Percentiles rank a stretch among this genome's conserved stretches.
Conservation (phyloP, 352 stramenopile genomes). For the Globisporangium megalacanthum region DNA sequence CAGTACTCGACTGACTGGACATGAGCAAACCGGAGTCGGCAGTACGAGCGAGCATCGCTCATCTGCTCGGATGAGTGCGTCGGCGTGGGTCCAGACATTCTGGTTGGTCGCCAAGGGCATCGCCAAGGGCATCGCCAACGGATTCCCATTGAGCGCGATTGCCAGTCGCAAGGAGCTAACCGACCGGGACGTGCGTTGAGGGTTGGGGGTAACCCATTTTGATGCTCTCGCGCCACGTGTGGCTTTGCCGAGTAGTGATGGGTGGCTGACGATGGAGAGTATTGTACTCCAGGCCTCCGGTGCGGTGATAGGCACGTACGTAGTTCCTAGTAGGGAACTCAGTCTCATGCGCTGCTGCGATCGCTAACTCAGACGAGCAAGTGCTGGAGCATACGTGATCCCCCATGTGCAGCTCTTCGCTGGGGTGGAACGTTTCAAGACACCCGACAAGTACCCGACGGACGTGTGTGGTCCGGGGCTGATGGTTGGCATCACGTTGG, state of each 20-base stretch:
- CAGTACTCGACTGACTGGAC: neutral
- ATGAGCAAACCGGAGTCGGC: slow-evolving; percentile 84
- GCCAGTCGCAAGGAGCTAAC: slow-evolving; percentile 85
- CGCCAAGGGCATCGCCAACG: slow-evolving; percentile 92
- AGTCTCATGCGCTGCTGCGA: slow-evolving; percentile 88
- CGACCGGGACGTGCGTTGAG: slow-evolving; percentile 39
- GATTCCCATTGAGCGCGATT: slow-evolving; percentile 89
- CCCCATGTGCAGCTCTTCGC: slow-evolving; percentile 62
- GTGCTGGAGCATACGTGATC: slow-evolving; percentile 77
- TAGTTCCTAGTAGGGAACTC: slow-evolving; percentile 91
- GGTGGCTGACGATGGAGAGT: no score
- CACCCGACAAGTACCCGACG: slow-evolving; percentile 69
- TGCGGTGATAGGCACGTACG: slow-evolving; percentile 91
- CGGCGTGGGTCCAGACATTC: slow-evolving; percentile 87
- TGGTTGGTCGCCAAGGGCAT: no score
- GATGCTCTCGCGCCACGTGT: no score
- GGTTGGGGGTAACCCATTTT: no score
- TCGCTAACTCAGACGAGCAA: slow-evolving; percentile 87
- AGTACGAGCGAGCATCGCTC: slow-evolving; percentile 81
- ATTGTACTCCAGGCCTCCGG: slow-evolving; percentile 43
- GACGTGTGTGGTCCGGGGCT: slow-evolving; percentile 90
- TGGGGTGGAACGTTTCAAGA: slow-evolving; percentile 72
- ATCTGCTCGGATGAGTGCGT: slow-evolving; percentile 85
- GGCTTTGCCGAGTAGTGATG: neutral
- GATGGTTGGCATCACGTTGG: slow-evolving; percentile 92